Evolutionary conservation across 1,139 yeast genomes (phyloP), one percentile per base, ranked within the genome.

Genomic region (Saccharomyces hybrid): DNA sequence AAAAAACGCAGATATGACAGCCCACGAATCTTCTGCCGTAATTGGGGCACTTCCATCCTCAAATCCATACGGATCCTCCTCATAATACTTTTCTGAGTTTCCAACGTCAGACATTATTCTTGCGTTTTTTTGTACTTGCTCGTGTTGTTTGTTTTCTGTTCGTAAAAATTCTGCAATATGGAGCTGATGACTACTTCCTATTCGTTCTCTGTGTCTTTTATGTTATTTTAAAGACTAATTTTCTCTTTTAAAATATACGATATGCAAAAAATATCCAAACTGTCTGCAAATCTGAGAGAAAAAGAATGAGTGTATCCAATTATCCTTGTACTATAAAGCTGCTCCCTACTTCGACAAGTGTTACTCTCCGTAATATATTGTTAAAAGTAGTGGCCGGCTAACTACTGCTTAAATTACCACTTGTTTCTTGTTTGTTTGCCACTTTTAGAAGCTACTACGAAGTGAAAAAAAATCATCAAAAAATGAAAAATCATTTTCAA

Each of bases 11-110:
- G 97, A 87, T 63, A 95, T 93, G 61, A 95, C 98, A 44, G 96
- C 86, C 99, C 99, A 95, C 75, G 98, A 91, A 77, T 95, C 99
- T 75, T 95, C 98, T 38, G 97, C 89, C 27, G 98, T 90, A 76
- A 93, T 88, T 69, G 85, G 87, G 61, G 78, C 77, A 60, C 79
- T 81, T 56, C 72, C 80, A 55, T 75, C 80, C 63, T 84, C 88
- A 68, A 82, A 83, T 63, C 79, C 82, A 71, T 86, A 85, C 53
- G 85, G 85, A 70, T 85, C 90, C 58, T 75, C 76, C 30, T 69
- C 74, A 54, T 68, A 67, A 56, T 68, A 69, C 46, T 67, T 71
- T 52, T 68, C 70, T 20, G 44, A 30, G 54, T 53, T 57, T 41
- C 56, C 59, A 50, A 50, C 53, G 32, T 30, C 48, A 28, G 48